Percentiles rank a stretch among this genome's conserved stretches.
Conservation (phyloP, 768 basidiomycete genomes). For the Leucocoprinus birnbaumii region DNA sequence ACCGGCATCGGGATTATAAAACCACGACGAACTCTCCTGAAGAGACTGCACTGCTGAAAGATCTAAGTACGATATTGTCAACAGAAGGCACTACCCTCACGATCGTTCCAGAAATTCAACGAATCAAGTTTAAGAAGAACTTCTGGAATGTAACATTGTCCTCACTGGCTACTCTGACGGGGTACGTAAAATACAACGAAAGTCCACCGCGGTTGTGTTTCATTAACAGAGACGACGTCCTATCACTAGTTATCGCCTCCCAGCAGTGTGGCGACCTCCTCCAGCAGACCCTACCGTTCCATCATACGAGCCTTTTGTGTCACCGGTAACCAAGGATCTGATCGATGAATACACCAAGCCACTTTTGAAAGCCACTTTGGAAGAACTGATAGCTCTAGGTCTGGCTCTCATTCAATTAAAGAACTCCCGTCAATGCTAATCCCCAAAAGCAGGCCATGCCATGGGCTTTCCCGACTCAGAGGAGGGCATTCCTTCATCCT, state of each 20-base stretch:
- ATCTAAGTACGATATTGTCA: slow-evolving; percentile 41
- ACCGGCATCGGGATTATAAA: slow-evolving; percentile 41
- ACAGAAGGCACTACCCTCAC: slow-evolving; percentile 44
- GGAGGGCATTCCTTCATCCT: slow-evolving; percentile 47
- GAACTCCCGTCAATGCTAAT: neutral
- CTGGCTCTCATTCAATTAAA: neutral
- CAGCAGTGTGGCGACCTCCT: slow-evolving; percentile 49
- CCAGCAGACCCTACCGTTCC: slow-evolving; percentile 29
- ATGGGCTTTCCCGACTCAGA: slow-evolving; percentile 45
- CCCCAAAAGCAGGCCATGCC: slow-evolving; percentile 28
- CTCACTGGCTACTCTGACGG: slow-evolving; percentile 47
- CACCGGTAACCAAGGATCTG: slow-evolving; percentile 24
- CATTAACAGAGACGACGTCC: neutral
- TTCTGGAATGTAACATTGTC: slow-evolving; percentile 63
- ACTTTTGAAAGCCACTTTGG: slow-evolving; percentile 32
- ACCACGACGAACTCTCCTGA: slow-evolving; percentile 38
- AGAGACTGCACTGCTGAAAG: slow-evolving; percentile 39
- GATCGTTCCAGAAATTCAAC: slow-evolving; percentile 58
- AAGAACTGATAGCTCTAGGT: slow-evolving; percentile 37
- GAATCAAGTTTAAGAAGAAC: slow-evolving; percentile 60
- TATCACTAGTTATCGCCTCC: slow-evolving; percentile 35
- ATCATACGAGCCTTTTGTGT: slow-evolving; percentile 30
- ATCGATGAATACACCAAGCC: slow-evolving; percentile 34
- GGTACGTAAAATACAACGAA: slow-evolving; percentile 20
- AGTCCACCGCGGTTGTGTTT: neutral